Evolutionary conservation across 768 basidiomycete genomes (phyloP), one percentile per base, ranked within the genome.

Genomic region (Trametes punicea): DNA sequence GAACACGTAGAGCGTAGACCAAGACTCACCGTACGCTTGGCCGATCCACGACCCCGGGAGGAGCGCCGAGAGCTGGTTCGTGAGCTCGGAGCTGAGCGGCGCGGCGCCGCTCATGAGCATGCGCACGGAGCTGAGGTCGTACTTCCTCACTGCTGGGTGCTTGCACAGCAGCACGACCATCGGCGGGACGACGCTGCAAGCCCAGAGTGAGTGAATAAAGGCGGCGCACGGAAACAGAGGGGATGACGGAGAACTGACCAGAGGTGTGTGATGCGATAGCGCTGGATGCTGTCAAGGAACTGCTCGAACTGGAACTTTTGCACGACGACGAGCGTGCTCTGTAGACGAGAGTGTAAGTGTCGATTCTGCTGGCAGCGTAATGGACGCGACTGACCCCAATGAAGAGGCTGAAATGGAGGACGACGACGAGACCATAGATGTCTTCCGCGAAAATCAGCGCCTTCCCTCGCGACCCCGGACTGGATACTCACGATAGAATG

Each of bases 21-120:
- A 27, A n/a, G 10, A 20, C 61, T 66, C 33, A 82, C 83, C 83
- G 65, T 84, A 85, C 15, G 76, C 78, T 65, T 85, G 84, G n/a
- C 81, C 82, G n/a, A 85, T 74, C 51, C 71, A 70, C 1, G 75
- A 75, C 15, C 72, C 61, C 0, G 84, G 84, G 30, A 85, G 76
- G 30, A 78, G 59, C 34, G 73, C 66, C 16, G 65, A 64, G 23
- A 83, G 69, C 60, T 74, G 74, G 30, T 73, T 65, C 58, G 77
- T 81, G n/a, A 82, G 63, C 58, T 83, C 79, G 27, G 67, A 60
- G 0, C 81, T 76, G 41, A 85, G 73, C 40, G 85, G 84, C 7
- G 84, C 85, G 23, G 85, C 84, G 21, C 84, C 83, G 61, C 63
- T 67, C 51, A 71, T 73, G 46, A 73, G 58, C 59, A 67, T 71